Base-by-base conservation (phyloP, 164 flowering plant species). In the Liriodendron chinense region DNA sequence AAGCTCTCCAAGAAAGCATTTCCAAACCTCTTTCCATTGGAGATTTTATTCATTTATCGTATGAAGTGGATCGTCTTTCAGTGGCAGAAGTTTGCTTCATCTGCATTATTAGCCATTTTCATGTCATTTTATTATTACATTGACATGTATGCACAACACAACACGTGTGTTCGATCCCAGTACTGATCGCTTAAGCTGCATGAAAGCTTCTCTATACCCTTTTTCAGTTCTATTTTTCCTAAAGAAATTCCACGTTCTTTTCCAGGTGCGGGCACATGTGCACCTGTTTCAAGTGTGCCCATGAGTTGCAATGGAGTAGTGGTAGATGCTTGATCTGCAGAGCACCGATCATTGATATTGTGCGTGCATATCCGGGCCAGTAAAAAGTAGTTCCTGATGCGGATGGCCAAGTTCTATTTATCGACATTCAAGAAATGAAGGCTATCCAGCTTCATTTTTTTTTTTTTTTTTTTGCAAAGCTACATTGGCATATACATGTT, bases 191-290 rank as follows among this genome's bases (percentile, higher is more conserved):
- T 34, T 34, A 53, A 53, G 59, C 13, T 53, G 18, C 16, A 53
- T 53, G 59, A 12, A 53, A 53, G 18, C 18, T 53, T 53, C 59
- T 53, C 59, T 53, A 53, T 53, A 2, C 59, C 18, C 12, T 0
- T 10, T 53, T 53, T 16, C 18, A 10, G 43, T 23, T 53, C 18
- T 53, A 12, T 53, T 72, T 9, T 26, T n/a, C 28, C 57, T 50
- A 9, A 70, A 10, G 18, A 22, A 24, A 22, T 47, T 21, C 18
- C 25, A 61, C 34, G 9, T 72, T 77, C 25, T 13, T 53, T 57
- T 77, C 73, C 90, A 92, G 98, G 81, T 93, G 97, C 76, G 98
- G 98, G 68, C 98, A 94, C 84, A 93, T 94, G 98, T 94, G 98
- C 82, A 88, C 97, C 22, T 94, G 98, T 80, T 87, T 88, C 77